These are phyloP conservation scores for Ascochyta fabae DNA, from an alignment of 2,329 filamentous ascomycete species.

Conservation along the genomic window DNA sequence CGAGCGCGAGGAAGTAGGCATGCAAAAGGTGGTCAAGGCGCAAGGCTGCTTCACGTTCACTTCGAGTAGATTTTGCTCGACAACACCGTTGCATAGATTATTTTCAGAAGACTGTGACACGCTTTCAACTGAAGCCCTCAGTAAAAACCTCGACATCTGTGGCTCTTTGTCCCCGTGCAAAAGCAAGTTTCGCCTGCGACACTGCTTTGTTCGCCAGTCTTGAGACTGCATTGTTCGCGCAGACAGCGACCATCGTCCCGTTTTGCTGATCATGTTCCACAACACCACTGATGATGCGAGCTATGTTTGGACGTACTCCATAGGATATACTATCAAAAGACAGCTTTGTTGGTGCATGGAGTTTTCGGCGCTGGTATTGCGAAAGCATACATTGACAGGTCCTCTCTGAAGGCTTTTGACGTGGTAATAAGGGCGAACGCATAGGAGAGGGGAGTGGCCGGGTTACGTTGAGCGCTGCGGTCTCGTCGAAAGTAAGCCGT, in stretches of 20 bases:
- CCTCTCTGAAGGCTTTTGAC: background rate
- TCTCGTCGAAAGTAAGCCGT: conserved; percentile 8
- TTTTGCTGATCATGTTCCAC: background rate
- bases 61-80: background rate
- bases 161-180: conserved; percentile 24
- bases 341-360: background rate
- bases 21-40: background rate
- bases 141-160: conserved; percentile 24
- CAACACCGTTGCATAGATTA: background rate
- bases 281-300: conserved; percentile 6
- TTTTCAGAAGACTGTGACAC: background rate
- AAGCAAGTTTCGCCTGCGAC: conserved; percentile 28
- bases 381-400: conserved; percentile 27
- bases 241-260: conserved; percentile 34
- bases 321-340: conserved; percentile 15
- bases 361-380: conserved; percentile 22
- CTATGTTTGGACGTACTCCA: conserved; percentile 26
- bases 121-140: conserved; percentile 22
- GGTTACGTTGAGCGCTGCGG: background rate
- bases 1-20: background rate
- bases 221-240: conserved; percentile 23
- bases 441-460: conserved; percentile 7
- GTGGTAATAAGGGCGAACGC: background rate
- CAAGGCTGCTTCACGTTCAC: background rate
- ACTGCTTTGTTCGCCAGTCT: conserved; percentile 20